Evolutionary conservation across 345 rosid species (phyloP).

Genomic region (Eucalyptus curtisii): DNA sequence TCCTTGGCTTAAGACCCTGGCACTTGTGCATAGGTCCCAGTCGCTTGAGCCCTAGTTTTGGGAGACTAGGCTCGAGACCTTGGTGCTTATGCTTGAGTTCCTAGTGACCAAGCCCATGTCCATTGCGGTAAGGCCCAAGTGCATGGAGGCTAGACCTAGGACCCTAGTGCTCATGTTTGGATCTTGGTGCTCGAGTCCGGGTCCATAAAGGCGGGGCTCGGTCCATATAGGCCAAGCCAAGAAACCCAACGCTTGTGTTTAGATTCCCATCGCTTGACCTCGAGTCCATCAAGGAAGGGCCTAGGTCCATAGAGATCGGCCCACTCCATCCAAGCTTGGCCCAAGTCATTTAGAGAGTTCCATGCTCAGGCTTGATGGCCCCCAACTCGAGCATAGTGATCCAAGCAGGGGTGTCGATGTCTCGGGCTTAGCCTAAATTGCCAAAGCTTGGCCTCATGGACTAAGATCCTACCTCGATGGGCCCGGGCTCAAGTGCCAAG

Average conservation of each 20-base stretch:
- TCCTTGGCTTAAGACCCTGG: background rate
- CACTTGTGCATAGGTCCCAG: accelerated
- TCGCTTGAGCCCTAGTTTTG: accelerated
- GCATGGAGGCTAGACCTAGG: background rate
- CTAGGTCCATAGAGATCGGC: too few species aligned
- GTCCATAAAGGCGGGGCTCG: accelerated
- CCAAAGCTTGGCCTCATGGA: background rate
- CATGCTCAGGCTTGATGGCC: background rate
- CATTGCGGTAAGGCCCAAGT: background rate
- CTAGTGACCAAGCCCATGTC: background rate
- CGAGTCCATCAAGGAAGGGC: too few species aligned
- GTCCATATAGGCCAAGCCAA: background rate
- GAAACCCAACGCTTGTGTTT: background rate
- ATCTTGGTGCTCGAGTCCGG: accelerated
- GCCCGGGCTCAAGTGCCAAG: accelerated
- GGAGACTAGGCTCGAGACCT: accelerated
- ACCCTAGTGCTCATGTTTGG: background rate
- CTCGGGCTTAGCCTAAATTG: background rate
- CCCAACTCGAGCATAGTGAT: accelerated
- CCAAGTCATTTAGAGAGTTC: background rate
- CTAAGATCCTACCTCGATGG: background rate
- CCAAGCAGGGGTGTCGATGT: too few species aligned
- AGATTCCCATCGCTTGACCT: accelerated
- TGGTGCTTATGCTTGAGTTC: accelerated
- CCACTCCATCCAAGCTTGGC: too few species aligned